Evolutionary conservation across 1,139 yeast species (phyloP), one percentile per base, ranked within the genome.

Genomic region (Lodderomyces beijingensis): DNA sequence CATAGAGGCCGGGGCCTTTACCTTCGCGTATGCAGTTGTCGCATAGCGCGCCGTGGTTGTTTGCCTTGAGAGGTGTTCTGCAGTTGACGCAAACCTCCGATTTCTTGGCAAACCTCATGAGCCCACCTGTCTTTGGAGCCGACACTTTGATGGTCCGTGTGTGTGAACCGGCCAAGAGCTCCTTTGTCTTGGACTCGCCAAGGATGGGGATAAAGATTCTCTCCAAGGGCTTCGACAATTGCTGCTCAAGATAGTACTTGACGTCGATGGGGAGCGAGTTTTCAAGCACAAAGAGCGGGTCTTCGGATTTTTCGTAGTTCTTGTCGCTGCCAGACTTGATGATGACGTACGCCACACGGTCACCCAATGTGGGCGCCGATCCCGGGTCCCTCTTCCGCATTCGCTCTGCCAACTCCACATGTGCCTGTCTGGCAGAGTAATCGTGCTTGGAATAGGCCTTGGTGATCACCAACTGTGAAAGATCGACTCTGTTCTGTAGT

Each of bases 311-410:
- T 46, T 89, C 96, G 56, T 89, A 93, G 45, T 89, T 83, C 53
- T 88, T 89, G 38, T 83, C 88, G 43, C 91, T 84, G 9, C 78
- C 73, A 0, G 93, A 82, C 31, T 86, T 86, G 46, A 85, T 81
- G 40, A 93, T 89, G 24, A 93, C 98, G 55, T 91, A 93, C 2
- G 97, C 97, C 26, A 93, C 98, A 63, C 99, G 86, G 55, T 93
- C 99, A 35, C 99, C 99, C 34, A 91, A 72, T 4, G 89, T 79
- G 3, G 98, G 98, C 0, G 98, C 98, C 4, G 94, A 82, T 18
- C 99, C 96, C 0, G 95, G 91, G 52, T 93, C 98, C 65, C 99
- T 82, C 55, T 88, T 88, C 36, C 79, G 75, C 96, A 93, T 93
- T 47, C 97, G 72, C 50, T 89, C 96, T 0, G 98, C 96, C 33